Evolutionary conservation across 2,329 filamentous ascomycete genomes (phyloP), one percentile per base, ranked within the genome.

Genomic region (Apiospora phragmitis): DNA sequence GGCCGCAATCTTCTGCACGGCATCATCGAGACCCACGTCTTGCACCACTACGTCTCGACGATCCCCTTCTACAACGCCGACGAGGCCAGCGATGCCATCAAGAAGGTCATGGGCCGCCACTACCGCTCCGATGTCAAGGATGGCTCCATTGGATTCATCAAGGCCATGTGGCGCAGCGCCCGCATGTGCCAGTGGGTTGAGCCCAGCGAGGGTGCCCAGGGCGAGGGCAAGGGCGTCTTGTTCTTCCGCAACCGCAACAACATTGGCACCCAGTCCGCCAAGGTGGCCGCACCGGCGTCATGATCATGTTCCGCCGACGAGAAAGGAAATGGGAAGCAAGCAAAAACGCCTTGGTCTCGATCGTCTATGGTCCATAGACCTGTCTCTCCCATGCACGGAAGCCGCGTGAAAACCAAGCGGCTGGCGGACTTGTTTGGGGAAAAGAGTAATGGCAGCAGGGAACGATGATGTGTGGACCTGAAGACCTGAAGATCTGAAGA

Each of bases 31-130:
- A 98, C 95, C 67, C 95, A 98, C 85, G 95, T 98, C 72, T 93
- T 97, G 72, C 95, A 98, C 88, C 95, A 98, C 89, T 98, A 97
- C 84, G 90, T 98, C 81, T 95, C 93, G 84, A 94, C 91, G 79
- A 98, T 98, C 76, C 95, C 95, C 73, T 98, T 98, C 86, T 98
- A 98, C 86, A 89, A 98, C 82, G 95, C 95, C 79, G 94, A 97
- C 77, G 95, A 98, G 85, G 95, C 95, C 71, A 92, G 91, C 77
- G 95, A 98, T 77, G 95, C 95, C 78, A 97, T 98, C 88, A 94
- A 95, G 88, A 90, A 90, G 72, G 87, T 99, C 82, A 98, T 99
- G 95, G 96, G 96, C 82, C 87, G 88, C 79, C 96, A 99, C 88
- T 99, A 99, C 87, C 94, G 95, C 74, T 86, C 93, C 68, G 92